Percentiles rank a stretch among this genome's conserved stretches.
Conservation (phyloP, 2,329 filamentous ascomycete species). For the Aspergillus tanneri region DNA sequence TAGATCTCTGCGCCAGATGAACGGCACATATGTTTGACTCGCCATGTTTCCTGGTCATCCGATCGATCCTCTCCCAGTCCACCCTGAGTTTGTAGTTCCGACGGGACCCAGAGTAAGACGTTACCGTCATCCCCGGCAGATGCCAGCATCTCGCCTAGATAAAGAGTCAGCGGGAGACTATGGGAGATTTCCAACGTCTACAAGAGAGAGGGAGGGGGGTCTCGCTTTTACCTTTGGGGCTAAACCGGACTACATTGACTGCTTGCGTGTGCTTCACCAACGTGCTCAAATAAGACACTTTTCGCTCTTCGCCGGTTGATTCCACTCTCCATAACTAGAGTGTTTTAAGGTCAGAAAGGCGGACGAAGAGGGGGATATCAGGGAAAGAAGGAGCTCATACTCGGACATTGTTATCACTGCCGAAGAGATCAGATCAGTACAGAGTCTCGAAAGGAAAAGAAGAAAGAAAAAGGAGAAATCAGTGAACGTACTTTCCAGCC, state of each 20-base stretch:
- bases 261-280: slow-evolving; percentile 92
- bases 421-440: slow-evolving; percentile 14
- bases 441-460: slow-evolving; percentile 5
- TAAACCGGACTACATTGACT: slow-evolving; percentile 96
- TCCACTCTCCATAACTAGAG: slow-evolving; percentile 87
- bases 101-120: slow-evolving; percentile 91
- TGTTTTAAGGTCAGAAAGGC: slow-evolving; percentile 37
- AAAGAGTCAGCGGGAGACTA: slow-evolving; percentile 23
- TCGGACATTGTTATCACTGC: slow-evolving; percentile 84
- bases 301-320: slow-evolving; percentile 77
- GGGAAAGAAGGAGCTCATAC: slow-evolving; percentile 52
- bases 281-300: slow-evolving; percentile 87
- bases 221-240: slow-evolving; percentile 69
- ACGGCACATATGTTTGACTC: slow-evolving; percentile 95
- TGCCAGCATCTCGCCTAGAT: slow-evolving; percentile 80
- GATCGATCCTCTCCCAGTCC: slow-evolving; percentile 78
- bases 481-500: slow-evolving; percentile 65
- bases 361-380: slow-evolving; percentile 8
- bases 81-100: slow-evolving; percentile 66
- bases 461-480: neutral
- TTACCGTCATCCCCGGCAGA: slow-evolving; percentile 97
- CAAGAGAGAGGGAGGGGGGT: too few relatives aligned
- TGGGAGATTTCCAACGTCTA: too few relatives aligned
- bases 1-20: slow-evolving; percentile 96
- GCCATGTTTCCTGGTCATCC: slow-evolving; percentile 96